Base-by-base conservation (phyloP, 495 filamentous ascomycete species). In the Tetracladium setigerum region DNA sequence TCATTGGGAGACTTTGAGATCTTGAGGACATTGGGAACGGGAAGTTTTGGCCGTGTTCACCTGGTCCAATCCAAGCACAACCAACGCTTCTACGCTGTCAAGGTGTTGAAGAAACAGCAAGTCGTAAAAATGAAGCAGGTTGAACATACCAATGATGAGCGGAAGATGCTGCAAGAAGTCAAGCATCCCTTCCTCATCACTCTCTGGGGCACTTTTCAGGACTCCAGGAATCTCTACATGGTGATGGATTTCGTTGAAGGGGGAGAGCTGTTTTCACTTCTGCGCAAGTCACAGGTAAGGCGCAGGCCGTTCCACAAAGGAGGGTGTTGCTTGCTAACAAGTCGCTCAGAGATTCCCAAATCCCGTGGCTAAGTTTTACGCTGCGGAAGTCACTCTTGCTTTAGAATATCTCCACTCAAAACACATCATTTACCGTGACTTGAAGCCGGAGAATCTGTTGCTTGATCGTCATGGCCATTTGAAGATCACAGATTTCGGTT, bases 181-280 rank as follows among this genome's bases (percentile, higher is more conserved):
- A 90, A 95, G 61, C 90, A 98, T 69, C 90, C 92, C 1, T 98
- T 98, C 69, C 72, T 98, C 39, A 90, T 98, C 58, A 97, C 94
- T 2, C 67, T 98, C 38, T 97, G 94, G 94, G 94, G 94, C 30
- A 98, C 92, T 14, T 98, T 95, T 64, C 89, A 97, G 63, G 94
- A 97, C 55, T 76, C 86, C 15, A 84, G 82, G 63, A 97, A 98
- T 61, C 69, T 98, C 16, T 98, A 98, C 73, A 97, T 98, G 92
- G 92, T 98, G 54, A 97, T 98, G 92, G 92, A 97, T 60, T 98
- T 98, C 70, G 87, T 98, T n/a, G 94, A 98, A 66, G 92, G 92
- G 55, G 92, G 92, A 47, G 94, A 98, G 71, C 72, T 98, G 41
- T 98, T 98, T 66, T 96, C 90, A 59, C 63, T 97, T 55, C 70